Base-by-base conservation (phyloP, 2,329 filamentous ascomycete genomes). In the Cryphonectria naterciae region DNA sequence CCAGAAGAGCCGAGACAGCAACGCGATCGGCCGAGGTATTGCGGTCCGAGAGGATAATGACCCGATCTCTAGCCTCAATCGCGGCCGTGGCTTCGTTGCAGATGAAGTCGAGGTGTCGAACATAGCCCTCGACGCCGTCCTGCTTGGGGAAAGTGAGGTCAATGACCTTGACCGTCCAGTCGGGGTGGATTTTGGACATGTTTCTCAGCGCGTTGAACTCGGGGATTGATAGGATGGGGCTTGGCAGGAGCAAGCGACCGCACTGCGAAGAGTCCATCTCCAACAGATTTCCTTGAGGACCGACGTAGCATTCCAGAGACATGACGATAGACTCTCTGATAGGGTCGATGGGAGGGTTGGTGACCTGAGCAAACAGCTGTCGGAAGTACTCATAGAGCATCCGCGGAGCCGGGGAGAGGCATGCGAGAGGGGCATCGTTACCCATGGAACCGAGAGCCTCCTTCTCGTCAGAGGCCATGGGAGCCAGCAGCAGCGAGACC, bases 271-370 rank as follows among this genome's bases (percentile, higher is more conserved):
- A 83, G 77, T 97, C 92, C 93, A 98, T 98, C 83, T 97, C 95
- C 41, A 98, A 86, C 70, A 98, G 84, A 80, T 98, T 98, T 71
- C 95, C 95, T 82, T 98, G 95, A 62, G 95, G 95, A 65, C 95
- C 95, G 76, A 98, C 93, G 79, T 98, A 98, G 77, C 95, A 97
- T 80, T 97, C 95, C 56, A 98, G 85, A 69, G 95, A 98, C 95
- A 98, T 98, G 81, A 98, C 95, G 77, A 98, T 96, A 39, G 95
- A 95, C 86, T 98, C 95, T 81, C 95, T 89, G 77, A 98, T 98
- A 43, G 95, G 95, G 79, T 98, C 95, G 78, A 98, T 98, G 19
- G 95, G 95, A 75, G 95, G 95, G 82, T 98, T 98, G 73, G 95
- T 98, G 80, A 98, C 95, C 84, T 98, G 95, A 13, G 95, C 95